phyloP scores from a whole-genome alignment of 768 basidiomycete genomes.

The Tricholoma bakamatsutake region DNA sequence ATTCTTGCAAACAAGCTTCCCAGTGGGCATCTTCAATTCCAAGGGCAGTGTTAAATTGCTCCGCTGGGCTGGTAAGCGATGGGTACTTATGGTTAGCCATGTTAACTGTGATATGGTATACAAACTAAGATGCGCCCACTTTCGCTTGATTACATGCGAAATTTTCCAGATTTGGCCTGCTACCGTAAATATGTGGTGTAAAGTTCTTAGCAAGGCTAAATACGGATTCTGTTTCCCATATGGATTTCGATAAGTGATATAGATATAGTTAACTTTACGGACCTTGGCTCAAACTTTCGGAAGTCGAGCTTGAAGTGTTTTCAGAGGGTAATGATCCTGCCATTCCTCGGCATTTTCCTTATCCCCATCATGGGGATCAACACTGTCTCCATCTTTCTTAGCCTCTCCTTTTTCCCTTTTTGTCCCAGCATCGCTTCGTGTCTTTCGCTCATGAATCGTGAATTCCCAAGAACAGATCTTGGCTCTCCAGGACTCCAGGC shows the following conservation, averaged over 20 bases:
- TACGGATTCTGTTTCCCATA: slow-evolving; percentile 23
- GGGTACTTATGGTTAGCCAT: neutral
- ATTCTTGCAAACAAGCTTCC: slow-evolving; percentile 55
- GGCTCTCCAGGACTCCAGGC: no score
- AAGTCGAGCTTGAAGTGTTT: slow-evolving; percentile 29
- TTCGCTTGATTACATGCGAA: slow-evolving; percentile 44
- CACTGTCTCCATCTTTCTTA: no score
- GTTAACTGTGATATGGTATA: neutral
- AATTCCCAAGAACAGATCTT: no score
- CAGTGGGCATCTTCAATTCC: slow-evolving; percentile 60
- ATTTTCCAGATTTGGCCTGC: slow-evolving; percentile 32
- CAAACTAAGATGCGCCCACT: slow-evolving; percentile 48
- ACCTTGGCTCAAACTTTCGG: slow-evolving; percentile 32
- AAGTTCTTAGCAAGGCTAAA: slow-evolving; percentile 23
- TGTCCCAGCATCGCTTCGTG: no score
- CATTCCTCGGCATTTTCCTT: no score
- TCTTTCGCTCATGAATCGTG: no score
- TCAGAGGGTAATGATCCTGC: slow-evolving; percentile 18
- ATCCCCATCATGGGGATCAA: no score
- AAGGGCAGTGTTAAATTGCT: slow-evolving; percentile 44
- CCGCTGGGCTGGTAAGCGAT: slow-evolving; percentile 40
- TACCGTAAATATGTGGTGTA: slow-evolving; percentile 24
- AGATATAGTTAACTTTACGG: neutral
- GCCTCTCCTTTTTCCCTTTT: no score
- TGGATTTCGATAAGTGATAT: neutral